Percentiles rank a stretch among this genome's conserved stretches.
These are phyloP conservation scores for Rhizopogon sp. DNA, from an alignment of 768 basidiomycete genomes.

Conservation along the genomic window DNA sequence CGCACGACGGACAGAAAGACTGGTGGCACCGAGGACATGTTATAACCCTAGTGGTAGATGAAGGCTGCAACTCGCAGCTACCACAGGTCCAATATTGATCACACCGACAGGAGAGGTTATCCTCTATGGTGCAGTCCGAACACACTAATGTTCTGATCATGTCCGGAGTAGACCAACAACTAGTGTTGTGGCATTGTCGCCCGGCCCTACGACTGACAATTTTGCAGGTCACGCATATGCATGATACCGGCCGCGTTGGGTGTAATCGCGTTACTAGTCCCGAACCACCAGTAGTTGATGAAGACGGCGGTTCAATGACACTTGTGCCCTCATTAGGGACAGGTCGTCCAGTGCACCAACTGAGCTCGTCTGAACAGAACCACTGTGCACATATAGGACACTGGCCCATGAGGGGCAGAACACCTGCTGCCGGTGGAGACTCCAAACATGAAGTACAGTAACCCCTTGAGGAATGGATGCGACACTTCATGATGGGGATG, in stretches of 20 bases:
- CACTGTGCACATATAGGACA: neutral
- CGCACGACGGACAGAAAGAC: neutral
- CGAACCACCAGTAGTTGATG: neutral
- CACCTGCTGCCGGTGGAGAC: neutral
- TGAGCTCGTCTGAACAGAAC: neutral
- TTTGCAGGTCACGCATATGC: neutral
- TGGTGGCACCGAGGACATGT: constrained; percentile 2
- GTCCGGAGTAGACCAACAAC: neutral
- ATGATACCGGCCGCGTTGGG: neutral
- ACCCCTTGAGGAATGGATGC: neutral
- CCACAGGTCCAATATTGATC: constrained; percentile 2
- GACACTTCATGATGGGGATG: neutral
- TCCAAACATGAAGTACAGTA: neutral
- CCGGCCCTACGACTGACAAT: neutral
- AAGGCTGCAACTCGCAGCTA: neutral
- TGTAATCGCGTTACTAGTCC: neutral
- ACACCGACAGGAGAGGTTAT: neutral
- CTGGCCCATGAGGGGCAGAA: neutral
- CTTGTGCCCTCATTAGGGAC: neutral
- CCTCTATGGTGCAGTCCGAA: neutral
- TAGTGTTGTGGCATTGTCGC: neutral
- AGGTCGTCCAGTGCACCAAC: neutral
- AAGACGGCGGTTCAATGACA: neutral
- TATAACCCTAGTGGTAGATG: neutral
- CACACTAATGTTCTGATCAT: neutral